Evolutionary conservation across 176 grass and related monocot species (phyloP).

Genomic region (Saccharum spontaneum): DNA sequence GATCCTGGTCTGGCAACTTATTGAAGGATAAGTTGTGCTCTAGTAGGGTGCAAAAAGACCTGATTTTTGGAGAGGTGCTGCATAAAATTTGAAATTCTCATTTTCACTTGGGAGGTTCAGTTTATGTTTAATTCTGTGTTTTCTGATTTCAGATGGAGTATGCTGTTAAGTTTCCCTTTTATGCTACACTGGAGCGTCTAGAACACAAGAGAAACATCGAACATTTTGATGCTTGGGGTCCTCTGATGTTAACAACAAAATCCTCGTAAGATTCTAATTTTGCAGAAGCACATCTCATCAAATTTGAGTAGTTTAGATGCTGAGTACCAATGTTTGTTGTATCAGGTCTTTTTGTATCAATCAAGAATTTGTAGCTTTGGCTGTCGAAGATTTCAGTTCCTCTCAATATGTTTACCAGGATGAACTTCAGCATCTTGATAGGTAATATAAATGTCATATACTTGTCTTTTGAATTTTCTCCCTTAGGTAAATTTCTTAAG

Average conservation of each 20-base stretch:
- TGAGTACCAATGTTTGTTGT: neutral
- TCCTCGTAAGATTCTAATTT: slow-evolving; percentile 37
- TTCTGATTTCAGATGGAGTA: slow-evolving; percentile 48
- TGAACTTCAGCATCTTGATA: slow-evolving; percentile 67
- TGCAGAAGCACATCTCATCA: neutral
- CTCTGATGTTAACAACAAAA: slow-evolving; percentile 43
- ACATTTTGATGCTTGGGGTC: slow-evolving; percentile 38
- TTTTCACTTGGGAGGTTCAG: neutral
- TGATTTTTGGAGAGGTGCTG: slow-evolving; percentile 44
- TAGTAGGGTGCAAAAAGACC: slow-evolving; percentile 1
- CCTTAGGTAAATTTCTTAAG: neutral
- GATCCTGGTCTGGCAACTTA: slow-evolving; percentile 58
- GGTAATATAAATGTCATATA: slow-evolving; percentile 32
- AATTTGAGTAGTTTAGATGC: neutral
- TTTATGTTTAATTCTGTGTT: neutral
- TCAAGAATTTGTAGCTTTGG: slow-evolving; percentile 56
- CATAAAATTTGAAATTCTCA: neutral
- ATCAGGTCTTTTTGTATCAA: slow-evolving; percentile 38
- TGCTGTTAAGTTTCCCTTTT: slow-evolving; percentile 61
- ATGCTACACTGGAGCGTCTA: slow-evolving; percentile 52
- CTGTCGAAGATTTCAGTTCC: slow-evolving; percentile 49
- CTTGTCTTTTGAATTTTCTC: neutral
- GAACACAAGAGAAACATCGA: slow-evolving; percentile 68
- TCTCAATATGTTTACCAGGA: slow-evolving; percentile 57
- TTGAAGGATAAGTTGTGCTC: slow-evolving; percentile 48